Evolutionary conservation across 1,284 basidiomycete genomes (phyloP).

Genomic region (Mycosarcoma mackinlayi): DNA sequence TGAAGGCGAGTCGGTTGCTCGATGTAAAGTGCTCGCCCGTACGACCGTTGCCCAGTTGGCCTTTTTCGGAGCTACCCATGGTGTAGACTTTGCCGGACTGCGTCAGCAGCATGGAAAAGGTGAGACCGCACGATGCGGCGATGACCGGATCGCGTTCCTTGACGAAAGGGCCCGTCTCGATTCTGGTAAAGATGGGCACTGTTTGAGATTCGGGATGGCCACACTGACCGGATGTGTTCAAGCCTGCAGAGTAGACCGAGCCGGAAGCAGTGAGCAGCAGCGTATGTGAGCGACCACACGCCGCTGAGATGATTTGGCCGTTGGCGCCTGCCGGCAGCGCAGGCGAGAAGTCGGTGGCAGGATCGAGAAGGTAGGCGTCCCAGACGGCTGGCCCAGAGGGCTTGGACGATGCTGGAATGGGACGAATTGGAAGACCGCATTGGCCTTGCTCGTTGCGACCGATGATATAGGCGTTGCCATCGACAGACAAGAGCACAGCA

Average conservation of each 20-base stretch:
- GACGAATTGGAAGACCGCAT: slow-evolving; percentile 60
- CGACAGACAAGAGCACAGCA: slow-evolving; percentile 66
- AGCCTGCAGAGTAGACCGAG: slow-evolving; percentile 83
- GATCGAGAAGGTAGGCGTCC: slow-evolving; percentile 72
- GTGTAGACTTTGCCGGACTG: slow-evolving; percentile 83
- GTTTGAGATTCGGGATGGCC: slow-evolving; percentile 75
- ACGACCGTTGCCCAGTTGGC: slow-evolving; percentile 89
- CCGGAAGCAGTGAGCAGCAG: slow-evolving; percentile 84
- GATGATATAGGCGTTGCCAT: slow-evolving; percentile 85
- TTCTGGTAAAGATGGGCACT: slow-evolving; percentile 78
- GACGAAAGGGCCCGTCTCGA: slow-evolving; percentile 71
- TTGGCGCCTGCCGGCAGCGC: slow-evolving; percentile 74
- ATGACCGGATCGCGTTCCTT: slow-evolving; percentile 76
- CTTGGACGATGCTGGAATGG: slow-evolving; percentile 64
- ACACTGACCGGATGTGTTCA: slow-evolving; percentile 87
- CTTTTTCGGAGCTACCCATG: slow-evolving; percentile 90
- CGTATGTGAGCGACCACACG: slow-evolving; percentile 83
- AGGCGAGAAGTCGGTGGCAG: slow-evolving; percentile 57
- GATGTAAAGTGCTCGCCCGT: slow-evolving; percentile 88
- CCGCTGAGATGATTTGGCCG: slow-evolving; percentile 81
- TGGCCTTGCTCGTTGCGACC: slow-evolving; percentile 76
- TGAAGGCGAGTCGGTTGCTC: slow-evolving; percentile 83
- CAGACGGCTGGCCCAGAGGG: slow-evolving; percentile 73
- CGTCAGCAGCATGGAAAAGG: slow-evolving; percentile 84
- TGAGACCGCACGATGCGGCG: slow-evolving; percentile 82